Conservation (phyloP, 805 yeast genomes). For the Komagataella pseudopastoris region DNA sequence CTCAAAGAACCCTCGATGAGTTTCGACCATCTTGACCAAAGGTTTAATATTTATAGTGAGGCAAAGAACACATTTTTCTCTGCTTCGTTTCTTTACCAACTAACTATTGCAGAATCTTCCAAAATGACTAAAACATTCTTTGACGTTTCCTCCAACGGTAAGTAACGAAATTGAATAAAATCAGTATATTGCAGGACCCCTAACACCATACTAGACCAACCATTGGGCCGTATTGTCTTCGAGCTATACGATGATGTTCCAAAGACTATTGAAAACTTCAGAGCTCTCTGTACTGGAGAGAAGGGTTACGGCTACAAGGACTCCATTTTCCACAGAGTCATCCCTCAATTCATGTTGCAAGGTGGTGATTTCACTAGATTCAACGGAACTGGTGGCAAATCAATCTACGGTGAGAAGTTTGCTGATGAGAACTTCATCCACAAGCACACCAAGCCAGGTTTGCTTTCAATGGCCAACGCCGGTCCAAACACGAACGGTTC, state of each 20-base stretch:
- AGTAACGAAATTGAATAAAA: slow-evolving; percentile 3
- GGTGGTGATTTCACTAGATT: slow-evolving; percentile 76
- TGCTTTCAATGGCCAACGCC: slow-evolving; percentile 93
- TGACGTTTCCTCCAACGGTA: slow-evolving; percentile 26
- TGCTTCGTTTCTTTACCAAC: slow-evolving; percentile 1
- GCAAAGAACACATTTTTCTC: slow-evolving; percentile 10
- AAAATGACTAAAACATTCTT: slow-evolving; percentile 25
- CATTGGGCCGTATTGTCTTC: slow-evolving; percentile 55
- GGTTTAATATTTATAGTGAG: not conserved
- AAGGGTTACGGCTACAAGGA: slow-evolving; percentile 83
- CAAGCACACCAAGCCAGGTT: slow-evolving; percentile 69
- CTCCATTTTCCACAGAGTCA: slow-evolving; percentile 90
- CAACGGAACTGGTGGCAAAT: slow-evolving; percentile 87
- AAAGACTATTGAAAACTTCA: slow-evolving; percentile 92
- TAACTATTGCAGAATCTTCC: not conserved
- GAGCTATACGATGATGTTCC: slow-evolving; percentile 84
- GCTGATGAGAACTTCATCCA: slow-evolving; percentile 63
- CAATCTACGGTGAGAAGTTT: slow-evolving; percentile 70
- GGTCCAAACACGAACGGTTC: slow-evolving; percentile 98
- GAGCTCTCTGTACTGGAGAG: slow-evolving; percentile 82
- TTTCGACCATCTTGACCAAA: not conserved
- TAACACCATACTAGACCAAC: slow-evolving; percentile 16
- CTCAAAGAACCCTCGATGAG: not conserved
- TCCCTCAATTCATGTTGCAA: slow-evolving; percentile 93
- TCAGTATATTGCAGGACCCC: slow-evolving; percentile 20